Conservation (phyloP, 2,329 filamentous ascomycete species). For the Colletotrichum orchidophilum region DNA sequence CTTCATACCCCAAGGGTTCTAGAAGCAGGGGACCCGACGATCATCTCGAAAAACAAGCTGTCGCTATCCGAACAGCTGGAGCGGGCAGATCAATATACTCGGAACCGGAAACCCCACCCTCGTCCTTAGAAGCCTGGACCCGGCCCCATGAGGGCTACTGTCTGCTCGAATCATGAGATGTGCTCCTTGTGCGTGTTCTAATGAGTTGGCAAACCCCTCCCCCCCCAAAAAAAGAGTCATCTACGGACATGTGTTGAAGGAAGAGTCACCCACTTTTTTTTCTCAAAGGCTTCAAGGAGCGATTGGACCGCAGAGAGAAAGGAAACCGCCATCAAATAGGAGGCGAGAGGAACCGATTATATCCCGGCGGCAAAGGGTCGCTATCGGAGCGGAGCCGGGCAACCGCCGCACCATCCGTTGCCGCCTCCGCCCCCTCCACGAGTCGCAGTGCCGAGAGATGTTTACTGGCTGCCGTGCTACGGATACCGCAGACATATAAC, state of each 20-base stretch:
- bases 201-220: too few relatives aligned
- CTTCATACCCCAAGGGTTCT: background rate
- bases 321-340: too few relatives aligned
- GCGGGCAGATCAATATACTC: slow-evolving; percentile 23
- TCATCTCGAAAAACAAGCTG: background rate
- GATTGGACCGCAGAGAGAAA: too few relatives aligned
- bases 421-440: background rate
- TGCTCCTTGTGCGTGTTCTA: too few relatives aligned
- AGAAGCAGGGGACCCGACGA: background rate
- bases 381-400: background rate
- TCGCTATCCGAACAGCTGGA: slow-evolving; percentile 16
- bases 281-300: too few relatives aligned
- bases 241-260: too few relatives aligned
- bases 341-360: background rate
- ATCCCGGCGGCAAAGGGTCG: background rate
- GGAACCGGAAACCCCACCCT: slow-evolving; percentile 10
- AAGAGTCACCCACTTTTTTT: too few relatives aligned
- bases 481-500: too few relatives aligned
- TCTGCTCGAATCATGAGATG: too few relatives aligned
- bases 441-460: background rate
- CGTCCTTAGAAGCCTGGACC: background rate
- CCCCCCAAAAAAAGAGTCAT: background rate
- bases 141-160: background rate
- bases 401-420: background rate
- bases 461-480: background rate